These are phyloP conservation scores for Vitis amurensis DNA, from an alignment of 164 flowering plant genomes.

Conservation along the genomic window DNA sequence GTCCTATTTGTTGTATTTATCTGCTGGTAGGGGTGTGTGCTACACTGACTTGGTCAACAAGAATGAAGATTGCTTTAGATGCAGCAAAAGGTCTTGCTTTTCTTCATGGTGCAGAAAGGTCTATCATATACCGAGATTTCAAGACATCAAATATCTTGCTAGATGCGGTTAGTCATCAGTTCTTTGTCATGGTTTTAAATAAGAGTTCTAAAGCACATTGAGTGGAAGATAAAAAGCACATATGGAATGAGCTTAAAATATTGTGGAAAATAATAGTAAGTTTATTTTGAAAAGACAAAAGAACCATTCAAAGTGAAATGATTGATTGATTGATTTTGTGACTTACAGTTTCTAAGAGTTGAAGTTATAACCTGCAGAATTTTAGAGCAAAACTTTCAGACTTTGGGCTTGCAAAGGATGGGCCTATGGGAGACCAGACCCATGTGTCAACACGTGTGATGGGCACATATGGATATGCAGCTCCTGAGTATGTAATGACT, in stretches of 20 bases:
- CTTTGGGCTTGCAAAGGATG: slow-evolving; percentile 96
- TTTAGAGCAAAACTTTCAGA: slow-evolving; percentile 91
- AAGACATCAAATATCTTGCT: slow-evolving; percentile 93
- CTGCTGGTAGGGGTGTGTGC: slow-evolving; percentile 56
- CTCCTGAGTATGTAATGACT: slow-evolving; percentile 94
- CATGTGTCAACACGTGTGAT: slow-evolving; percentile 95
- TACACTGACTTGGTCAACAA: slow-evolving; percentile 72
- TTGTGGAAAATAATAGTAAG: no score
- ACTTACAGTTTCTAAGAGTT: not conserved
- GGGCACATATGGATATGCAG: slow-evolving; percentile 98
- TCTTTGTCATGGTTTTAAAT: not conserved
- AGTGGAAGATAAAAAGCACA: no score
- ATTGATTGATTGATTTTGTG: no score
- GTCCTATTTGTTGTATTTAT: not conserved
- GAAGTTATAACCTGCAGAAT: slow-evolving; percentile 44
- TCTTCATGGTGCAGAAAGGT: slow-evolving; percentile 84
- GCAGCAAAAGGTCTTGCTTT: slow-evolving; percentile 95
- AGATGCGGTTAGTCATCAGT: slow-evolving; percentile 56
- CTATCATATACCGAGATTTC: slow-evolving; percentile 88
- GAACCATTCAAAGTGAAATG: not conserved
- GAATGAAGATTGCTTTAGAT: slow-evolving; percentile 89
- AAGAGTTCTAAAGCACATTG: no score
- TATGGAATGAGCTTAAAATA: no score
- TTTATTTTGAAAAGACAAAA: no score
- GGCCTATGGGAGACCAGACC: slow-evolving; percentile 96